Conservation (phyloP, 2,329 filamentous ascomycete species). For the Lecanicillium sp. region DNA sequence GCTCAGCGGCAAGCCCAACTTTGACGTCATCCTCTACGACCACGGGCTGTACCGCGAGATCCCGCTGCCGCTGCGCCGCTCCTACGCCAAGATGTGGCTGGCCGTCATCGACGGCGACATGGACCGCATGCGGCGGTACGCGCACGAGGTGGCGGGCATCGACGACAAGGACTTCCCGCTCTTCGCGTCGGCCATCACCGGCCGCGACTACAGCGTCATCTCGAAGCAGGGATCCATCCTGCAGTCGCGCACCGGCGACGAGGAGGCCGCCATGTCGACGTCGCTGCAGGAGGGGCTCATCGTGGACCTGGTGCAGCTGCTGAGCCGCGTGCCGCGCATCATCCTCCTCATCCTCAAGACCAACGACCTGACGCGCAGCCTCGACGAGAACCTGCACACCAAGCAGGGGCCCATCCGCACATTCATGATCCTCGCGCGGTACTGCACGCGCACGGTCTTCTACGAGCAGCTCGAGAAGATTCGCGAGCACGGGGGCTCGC, state of each 20-base stretch:
- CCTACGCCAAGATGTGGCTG: conserved; percentile 96
- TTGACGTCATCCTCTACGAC: conserved; percentile 94
- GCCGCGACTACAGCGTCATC: conserved; percentile 79
- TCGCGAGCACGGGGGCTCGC: conserved; percentile 39
- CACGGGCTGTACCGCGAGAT: conserved; percentile 96
- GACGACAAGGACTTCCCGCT: conserved; percentile 86
- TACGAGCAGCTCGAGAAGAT: conserved; percentile 58
- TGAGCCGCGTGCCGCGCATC: conserved; percentile 83
- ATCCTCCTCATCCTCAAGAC: conserved; percentile 96
- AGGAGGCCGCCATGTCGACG: conserved; percentile 80
- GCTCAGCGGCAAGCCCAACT: conserved; percentile 58
- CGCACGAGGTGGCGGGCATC: conserved; percentile 82
- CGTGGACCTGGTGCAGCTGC: conserved; percentile 78
- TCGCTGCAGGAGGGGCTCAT: conserved; percentile 84
- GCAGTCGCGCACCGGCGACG: conserved; percentile 58
- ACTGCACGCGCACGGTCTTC: conserved; percentile 61
- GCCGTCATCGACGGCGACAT: conserved; percentile 90
- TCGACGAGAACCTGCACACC: conserved; percentile 86
- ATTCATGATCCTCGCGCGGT: conserved; percentile 63
- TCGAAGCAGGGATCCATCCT: conserved; percentile 52
- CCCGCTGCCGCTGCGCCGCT: conserved; percentile 66
- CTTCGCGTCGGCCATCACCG: conserved; percentile 94
- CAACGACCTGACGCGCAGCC: conserved; percentile 87
- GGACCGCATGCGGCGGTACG: conserved; percentile 77
- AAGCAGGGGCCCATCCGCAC: conserved; percentile 57